Base-by-base conservation (phyloP, 257 asterid species). In the Przewalskia tangutica region DNA sequence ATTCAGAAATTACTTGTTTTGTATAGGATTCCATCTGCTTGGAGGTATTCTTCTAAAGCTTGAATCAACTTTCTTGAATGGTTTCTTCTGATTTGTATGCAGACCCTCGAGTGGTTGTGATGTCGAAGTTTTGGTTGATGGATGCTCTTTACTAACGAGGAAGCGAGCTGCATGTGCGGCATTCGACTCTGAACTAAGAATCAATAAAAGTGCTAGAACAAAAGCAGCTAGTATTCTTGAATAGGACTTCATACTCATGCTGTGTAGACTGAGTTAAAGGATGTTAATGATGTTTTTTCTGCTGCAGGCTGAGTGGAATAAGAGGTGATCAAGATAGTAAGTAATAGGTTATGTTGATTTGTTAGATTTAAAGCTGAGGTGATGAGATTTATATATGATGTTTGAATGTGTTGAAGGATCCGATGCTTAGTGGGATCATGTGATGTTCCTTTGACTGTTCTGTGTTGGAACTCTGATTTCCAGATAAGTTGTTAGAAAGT, bases 11-110 rank as follows among this genome's bases (percentile, higher is more conserved):
- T 89, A 91, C 93, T 89, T 89, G 89, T 91, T 91, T 87, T 91
- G 92, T n/a, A 86, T 91, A 34, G 93, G 95, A 83, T 90, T 91
- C 53, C 91, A 89, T 85, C 87, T 84, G 89, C 91, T 91, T 81
- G 91, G 92, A 48, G 93, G 93, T 84, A 90, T 81, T 85, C 63
- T 84, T 46, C 87, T 66, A 62, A 86, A 85, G 85, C 89, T 90
- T 3, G 95, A 85, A 36, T 85, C 86, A 80, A 86, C 88, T 87
- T 89, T 83, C 88, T 87, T 81, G 87, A 80, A 88, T 77, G 92
- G 93, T 77, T 77, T 65, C 86, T 82, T 86, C 82, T 86, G 89
- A 56, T 84, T 85, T 51, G 48, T 77, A 12, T 75, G 83, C 79
- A 87, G 81, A 81, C 83, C 80, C 79, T 77, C 62, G 77, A 86